phyloP scores from a whole-genome alignment of 768 basidiomycete genomes.

The Macrolepiota fuliginosa region DNA sequence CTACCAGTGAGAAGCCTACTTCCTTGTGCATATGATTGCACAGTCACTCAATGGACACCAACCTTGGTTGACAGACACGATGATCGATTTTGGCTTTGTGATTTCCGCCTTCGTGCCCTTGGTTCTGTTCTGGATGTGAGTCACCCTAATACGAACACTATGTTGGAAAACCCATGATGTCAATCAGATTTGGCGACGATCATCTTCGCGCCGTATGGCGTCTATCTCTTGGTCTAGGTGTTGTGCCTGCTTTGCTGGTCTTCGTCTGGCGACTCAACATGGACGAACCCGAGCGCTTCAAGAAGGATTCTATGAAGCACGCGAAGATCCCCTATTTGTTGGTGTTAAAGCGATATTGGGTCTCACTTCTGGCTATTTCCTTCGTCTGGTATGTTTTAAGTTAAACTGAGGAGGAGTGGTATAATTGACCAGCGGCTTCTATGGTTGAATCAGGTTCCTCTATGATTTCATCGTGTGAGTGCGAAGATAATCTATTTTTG shows the following conservation, averaged over 20 bases:
- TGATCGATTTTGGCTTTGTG: conserved; percentile 88
- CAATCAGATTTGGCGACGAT: conserved; percentile 62
- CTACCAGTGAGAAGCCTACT: conserved; percentile 64
- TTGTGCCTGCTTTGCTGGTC: conserved; percentile 77
- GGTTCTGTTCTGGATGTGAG: conserved; percentile 86
- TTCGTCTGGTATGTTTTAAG: conserved; percentile 59
- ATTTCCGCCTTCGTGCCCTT: conserved; percentile 78
- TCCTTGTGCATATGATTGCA: neutral
- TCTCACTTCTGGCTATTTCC: conserved; percentile 69
- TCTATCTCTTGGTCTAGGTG: conserved; percentile 78
- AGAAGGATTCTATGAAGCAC: conserved; percentile 76
- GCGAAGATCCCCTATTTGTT: conserved; percentile 74
- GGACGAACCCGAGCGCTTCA: conserved; percentile 74
- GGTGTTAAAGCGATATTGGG: conserved; percentile 79
- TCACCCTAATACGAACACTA: conserved; percentile 10
- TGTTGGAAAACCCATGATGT: conserved; percentile 2
- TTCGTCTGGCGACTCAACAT: conserved; percentile 85
- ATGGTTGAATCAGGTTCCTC: conserved; percentile 48
- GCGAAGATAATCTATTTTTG: neutral
- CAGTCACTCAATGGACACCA: no score
- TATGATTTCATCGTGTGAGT: conserved; percentile 79
- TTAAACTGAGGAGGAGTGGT: neutral
- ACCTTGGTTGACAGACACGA: conserved; percentile 47
- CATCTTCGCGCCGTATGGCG: conserved; percentile 90
- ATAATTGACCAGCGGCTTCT: neutral